These are phyloP conservation scores for Scedosporium minutisporum DNA, from an alignment of 2,329 filamentous ascomycete species.

Conservation along the genomic window DNA sequence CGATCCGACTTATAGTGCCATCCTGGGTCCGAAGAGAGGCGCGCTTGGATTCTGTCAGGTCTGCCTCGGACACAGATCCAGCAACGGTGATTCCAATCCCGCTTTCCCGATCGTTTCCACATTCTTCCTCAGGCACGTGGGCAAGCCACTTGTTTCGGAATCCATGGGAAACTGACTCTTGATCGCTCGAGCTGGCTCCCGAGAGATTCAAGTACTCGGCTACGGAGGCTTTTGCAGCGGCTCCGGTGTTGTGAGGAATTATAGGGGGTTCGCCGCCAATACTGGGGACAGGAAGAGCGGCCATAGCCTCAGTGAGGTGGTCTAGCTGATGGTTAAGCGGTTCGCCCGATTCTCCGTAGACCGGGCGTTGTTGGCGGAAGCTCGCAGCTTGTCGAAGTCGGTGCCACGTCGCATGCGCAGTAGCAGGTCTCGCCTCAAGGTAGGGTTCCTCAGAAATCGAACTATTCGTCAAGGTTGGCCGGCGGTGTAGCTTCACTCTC, in stretches of 20 bases:
- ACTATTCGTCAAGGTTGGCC: background rate
- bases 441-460: background rate
- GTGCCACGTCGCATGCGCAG: constrained; percentile 36
- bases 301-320: constrained; percentile 12
- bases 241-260: constrained; percentile 49
- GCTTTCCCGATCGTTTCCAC: constrained; percentile 49
- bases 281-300: constrained; percentile 33
- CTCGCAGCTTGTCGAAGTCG: constrained; percentile 41
- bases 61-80: constrained; percentile 27
- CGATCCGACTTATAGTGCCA: constrained; percentile 39
- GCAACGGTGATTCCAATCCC: constrained; percentile 53
- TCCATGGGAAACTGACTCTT: constrained; percentile 16
- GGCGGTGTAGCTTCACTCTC: constrained; percentile 1
- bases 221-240: constrained; percentile 51
- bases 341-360: constrained; percentile 30
- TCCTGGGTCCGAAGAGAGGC: constrained; percentile 22
- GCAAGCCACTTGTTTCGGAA: constrained; percentile 33
- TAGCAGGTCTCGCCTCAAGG: background rate
- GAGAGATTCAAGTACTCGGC: constrained; percentile 32
- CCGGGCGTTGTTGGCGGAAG: constrained; percentile 37
- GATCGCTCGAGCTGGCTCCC: constrained; percentile 4
- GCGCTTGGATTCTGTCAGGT: constrained; percentile 21
- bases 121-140: constrained; percentile 29
- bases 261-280: constrained; percentile 45
- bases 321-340: background rate